phyloP scores from a whole-genome alignment of 192 early-diverging fungal species.

The Coemansia sp. region DNA sequence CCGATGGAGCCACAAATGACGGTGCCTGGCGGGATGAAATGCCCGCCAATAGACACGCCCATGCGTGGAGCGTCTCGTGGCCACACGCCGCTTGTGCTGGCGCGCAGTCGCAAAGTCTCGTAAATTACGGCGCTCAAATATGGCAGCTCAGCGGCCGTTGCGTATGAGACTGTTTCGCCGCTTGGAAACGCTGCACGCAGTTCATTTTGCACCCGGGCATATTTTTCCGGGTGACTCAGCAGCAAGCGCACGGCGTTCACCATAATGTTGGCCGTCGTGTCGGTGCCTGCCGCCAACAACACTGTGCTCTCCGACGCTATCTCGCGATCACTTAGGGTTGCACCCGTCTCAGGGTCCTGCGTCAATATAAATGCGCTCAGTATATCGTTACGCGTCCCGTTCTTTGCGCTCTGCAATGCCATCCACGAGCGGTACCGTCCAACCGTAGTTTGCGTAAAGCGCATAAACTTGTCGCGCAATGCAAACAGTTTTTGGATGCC shows the following conservation, averaged over 20 bases:
- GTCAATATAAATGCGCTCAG: constrained; percentile 20
- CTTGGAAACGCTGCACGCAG: constrained; percentile 10
- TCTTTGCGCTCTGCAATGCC: not conserved
- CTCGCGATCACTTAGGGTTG: constrained; percentile 11
- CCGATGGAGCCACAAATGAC: constrained; percentile 21
- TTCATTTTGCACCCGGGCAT: not conserved
- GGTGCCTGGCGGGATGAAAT: constrained; percentile 20
- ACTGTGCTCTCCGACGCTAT: constrained; percentile 26
- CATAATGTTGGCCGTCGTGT: constrained; percentile 20
- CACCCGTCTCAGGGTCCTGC: constrained; percentile 25
- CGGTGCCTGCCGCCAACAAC: constrained; percentile 30
- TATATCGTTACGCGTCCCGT: constrained; percentile 12
- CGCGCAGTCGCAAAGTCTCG: constrained; percentile 28
- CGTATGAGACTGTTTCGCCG: constrained; percentile 8
- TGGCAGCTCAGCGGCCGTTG: constrained; percentile 9
- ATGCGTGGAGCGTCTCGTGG: constrained; percentile 20
- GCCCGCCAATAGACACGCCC: constrained; percentile 4
- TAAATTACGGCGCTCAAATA: constrained; percentile 26
- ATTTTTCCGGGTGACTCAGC: constrained; percentile 18
- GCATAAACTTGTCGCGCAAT: constrained; percentile 13
- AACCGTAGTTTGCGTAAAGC: constrained; percentile 5
- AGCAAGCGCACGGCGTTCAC: constrained; percentile 15
- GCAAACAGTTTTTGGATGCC: constrained; percentile 3
- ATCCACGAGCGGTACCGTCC: constrained; percentile 3
- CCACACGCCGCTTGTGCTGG: constrained; percentile 16